These are phyloP conservation scores for Auricularia heimuer DNA, from an alignment of 768 basidiomycete species.

Conservation along the genomic window DNA sequence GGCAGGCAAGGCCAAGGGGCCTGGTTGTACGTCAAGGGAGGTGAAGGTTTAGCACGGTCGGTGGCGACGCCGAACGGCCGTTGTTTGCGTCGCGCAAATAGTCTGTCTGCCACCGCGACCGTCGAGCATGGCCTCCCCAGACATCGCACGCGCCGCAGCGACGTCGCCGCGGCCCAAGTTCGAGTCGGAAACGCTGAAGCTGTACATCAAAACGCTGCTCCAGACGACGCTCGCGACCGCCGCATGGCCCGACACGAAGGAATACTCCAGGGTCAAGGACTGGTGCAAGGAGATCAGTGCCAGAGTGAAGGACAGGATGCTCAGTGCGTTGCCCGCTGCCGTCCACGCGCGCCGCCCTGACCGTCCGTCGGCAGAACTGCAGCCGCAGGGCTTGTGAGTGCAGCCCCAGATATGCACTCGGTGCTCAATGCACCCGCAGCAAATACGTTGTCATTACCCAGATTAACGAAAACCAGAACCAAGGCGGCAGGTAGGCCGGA, in stretches of 20 bases:
- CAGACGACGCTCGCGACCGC: conserved; percentile 54
- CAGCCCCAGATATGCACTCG: conserved; percentile 2
- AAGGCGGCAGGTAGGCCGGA: conserved; percentile 65
- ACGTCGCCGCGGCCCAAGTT: conserved; percentile 49
- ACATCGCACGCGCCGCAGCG: conserved; percentile 48
- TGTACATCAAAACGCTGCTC: conserved; percentile 76
- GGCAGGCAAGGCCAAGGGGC: conserved; percentile 2
- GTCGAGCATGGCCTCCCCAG: conserved; percentile 15
- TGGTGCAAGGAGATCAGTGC: conserved; percentile 83
- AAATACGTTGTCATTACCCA: conserved; percentile 84
- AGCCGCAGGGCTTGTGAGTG: conserved; percentile 73
- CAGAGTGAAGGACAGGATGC: conserved; percentile 76
- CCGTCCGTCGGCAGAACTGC: conserved; percentile 41
- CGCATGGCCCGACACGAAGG: conserved; percentile 58
- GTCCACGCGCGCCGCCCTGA: neutral
- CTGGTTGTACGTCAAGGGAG: too few relatives aligned
- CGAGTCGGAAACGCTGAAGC: conserved; percentile 60
- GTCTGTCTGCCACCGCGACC: neutral
- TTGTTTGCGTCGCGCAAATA: neutral
- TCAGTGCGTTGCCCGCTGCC: conserved; percentile 27
- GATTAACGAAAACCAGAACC: conserved; percentile 74
- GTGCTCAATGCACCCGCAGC: conserved; percentile 28
- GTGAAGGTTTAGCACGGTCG: too few relatives aligned
- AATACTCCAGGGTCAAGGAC: conserved; percentile 56
- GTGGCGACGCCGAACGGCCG: too few relatives aligned